Percentiles rank a stretch among this genome's conserved stretches.
Evolutionary conservation across 768 basidiomycete species (phyloP).

Genomic region (Xerocomellus dryophilus): DNA sequence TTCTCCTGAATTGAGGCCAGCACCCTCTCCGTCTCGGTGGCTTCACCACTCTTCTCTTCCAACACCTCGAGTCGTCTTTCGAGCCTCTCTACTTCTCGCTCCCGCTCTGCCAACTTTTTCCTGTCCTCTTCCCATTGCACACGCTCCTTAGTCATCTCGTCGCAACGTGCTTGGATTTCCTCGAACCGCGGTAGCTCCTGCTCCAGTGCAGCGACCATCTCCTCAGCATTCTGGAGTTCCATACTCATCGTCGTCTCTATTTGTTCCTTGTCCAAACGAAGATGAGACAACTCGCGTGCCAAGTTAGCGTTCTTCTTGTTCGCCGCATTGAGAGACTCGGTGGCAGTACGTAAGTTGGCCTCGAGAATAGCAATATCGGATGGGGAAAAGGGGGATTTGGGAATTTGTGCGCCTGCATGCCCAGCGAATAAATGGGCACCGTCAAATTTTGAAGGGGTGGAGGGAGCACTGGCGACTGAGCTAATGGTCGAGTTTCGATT

Average conservation of each 20-base stretch:
- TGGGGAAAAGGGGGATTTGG: conserved; percentile 43
- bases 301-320: conserved; percentile 61
- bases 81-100: conserved; percentile 38
- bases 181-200: conserved; percentile 51
- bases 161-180: conserved; percentile 45
- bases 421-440: conserved; percentile 86
- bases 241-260: conserved; percentile 60
- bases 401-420: conserved; percentile 62
- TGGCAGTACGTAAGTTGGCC: conserved; percentile 59
- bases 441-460: conserved; percentile 64
- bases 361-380: conserved; percentile 54
- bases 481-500: conserved; percentile 51
- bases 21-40: conserved; percentile 39
- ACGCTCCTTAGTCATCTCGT: conserved; percentile 49
- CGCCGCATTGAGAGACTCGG: conserved; percentile 54
- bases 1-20: conserved; percentile 35
- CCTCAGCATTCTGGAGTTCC: conserved; percentile 66
- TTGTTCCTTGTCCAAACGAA: conserved; percentile 66
- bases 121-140: conserved; percentile 50
- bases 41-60: conserved; percentile 42
- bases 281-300: conserved; percentile 56
- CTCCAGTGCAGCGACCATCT: conserved; percentile 57
- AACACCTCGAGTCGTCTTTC: conserved; percentile 42
- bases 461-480: conserved; percentile 42
- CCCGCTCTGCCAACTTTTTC: conserved; percentile 35